phyloP scores from a whole-genome alignment of 163 green algal genomes.

The Prototheca stagnorum region DNA sequence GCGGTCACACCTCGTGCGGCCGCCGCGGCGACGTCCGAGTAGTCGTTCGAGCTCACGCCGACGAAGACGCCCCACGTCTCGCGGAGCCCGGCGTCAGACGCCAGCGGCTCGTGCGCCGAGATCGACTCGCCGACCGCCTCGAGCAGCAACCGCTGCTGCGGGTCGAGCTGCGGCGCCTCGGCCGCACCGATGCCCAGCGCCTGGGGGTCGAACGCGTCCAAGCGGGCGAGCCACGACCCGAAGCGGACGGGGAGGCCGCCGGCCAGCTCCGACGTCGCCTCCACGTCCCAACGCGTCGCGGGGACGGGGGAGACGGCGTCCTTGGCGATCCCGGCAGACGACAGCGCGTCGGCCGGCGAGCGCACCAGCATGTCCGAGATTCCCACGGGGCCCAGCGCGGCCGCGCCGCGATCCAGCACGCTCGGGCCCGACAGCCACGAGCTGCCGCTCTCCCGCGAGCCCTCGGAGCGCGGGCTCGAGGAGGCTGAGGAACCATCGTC shows the following conservation, averaged over 20 bases:
- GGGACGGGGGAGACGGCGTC: slow-evolving; percentile 18
- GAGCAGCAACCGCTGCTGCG: slow-evolving; percentile 68
- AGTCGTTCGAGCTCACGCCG: slow-evolving; percentile 31
- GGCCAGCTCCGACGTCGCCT: slow-evolving; percentile 10
- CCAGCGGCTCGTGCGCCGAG: too few species aligned
- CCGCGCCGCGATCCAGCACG: too few species aligned
- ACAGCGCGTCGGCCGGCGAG: too few species aligned
- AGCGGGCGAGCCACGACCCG: slow-evolving; percentile 18
- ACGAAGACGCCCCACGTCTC: slow-evolving; percentile 40
- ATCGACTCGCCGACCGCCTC: slow-evolving; percentile 10
- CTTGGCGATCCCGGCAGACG: too few species aligned
- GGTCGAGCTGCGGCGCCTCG: slow-evolving; percentile 65
- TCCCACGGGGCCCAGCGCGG: too few species aligned
- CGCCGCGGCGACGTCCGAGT: slow-evolving; percentile 7
- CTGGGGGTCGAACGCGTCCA: slow-evolving; percentile 43
- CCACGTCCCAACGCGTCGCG: slow-evolving; percentile 20
- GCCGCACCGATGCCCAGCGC: slow-evolving; percentile 39
- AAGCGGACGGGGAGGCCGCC: slow-evolving; percentile 9
- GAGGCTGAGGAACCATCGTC: too few species aligned
- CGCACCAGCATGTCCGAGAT: too few species aligned
- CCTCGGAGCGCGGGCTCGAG: too few species aligned
- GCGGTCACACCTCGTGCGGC: too few species aligned
- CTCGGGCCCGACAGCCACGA: too few species aligned
- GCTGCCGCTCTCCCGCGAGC: too few species aligned
- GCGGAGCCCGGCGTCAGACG: too few species aligned